phyloP scores from a whole-genome alignment of 768 basidiomycete species.

The Scleroderma citrinum region DNA sequence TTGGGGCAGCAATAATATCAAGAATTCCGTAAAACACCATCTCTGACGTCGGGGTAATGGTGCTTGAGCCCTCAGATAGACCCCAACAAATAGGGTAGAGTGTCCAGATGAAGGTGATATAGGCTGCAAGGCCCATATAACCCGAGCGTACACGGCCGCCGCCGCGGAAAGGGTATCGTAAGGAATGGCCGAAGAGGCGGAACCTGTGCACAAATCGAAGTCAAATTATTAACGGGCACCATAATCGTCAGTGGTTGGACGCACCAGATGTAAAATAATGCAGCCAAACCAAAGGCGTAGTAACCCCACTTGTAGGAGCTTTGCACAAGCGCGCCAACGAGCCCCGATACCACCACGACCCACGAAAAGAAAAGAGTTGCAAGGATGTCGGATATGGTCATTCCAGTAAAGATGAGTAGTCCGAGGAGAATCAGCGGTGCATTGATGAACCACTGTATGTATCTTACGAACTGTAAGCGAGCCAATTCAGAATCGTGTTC shows the following conservation, averaged over 20 bases:
- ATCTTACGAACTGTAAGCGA: slow-evolving; percentile 40
- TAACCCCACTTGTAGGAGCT: slow-evolving; percentile 52
- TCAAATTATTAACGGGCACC: neutral
- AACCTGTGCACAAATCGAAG: slow-evolving; percentile 17
- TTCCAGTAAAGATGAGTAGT: slow-evolving; percentile 40
- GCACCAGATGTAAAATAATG: slow-evolving; percentile 46
- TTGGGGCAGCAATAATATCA: slow-evolving; percentile 33
- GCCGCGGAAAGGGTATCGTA: slow-evolving; percentile 21
- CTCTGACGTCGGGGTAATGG: slow-evolving; percentile 44
- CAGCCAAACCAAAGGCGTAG: slow-evolving; percentile 40
- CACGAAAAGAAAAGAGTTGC: slow-evolving; percentile 31
- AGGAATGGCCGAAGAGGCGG: slow-evolving; percentile 23
- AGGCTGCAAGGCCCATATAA: slow-evolving; percentile 32
- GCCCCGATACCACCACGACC: slow-evolving; percentile 39
- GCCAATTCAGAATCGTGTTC: too few species aligned
- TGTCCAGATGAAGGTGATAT: slow-evolving; percentile 50
- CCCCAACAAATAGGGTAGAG: slow-evolving; percentile 58
- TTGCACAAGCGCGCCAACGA: slow-evolving; percentile 47
- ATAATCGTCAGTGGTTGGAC: slow-evolving; percentile 19
- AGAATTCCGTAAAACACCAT: slow-evolving; percentile 53
- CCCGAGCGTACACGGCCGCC: slow-evolving; percentile 17
- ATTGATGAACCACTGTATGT: slow-evolving; percentile 54
- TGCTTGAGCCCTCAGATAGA: slow-evolving; percentile 45
- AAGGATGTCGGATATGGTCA: slow-evolving; percentile 46
- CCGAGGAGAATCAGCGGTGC: slow-evolving; percentile 46